Percentiles rank a stretch among this genome's conserved stretches.
These are phyloP conservation scores for Lolium multiflorum DNA, from an alignment of 176 grass and related monocot genomes.

Conservation along the genomic window DNA sequence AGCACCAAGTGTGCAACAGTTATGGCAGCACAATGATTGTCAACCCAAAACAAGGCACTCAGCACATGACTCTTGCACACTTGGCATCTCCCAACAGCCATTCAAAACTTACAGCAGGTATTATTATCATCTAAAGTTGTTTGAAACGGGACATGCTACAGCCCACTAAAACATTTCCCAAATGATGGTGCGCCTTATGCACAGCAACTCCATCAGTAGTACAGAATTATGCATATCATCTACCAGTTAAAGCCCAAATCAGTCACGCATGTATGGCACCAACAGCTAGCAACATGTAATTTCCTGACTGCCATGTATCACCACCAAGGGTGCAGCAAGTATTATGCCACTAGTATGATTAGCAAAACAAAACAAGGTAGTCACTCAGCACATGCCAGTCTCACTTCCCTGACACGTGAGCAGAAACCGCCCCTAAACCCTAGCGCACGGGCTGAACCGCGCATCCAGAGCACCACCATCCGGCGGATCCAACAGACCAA, in stretches of 20 bases:
- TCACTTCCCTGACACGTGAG: background rate
- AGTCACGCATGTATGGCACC: background rate
- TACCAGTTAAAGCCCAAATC: background rate
- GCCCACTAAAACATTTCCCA: background rate
- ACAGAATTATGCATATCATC: background rate
- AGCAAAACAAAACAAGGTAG: background rate
- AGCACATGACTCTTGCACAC: background rate
- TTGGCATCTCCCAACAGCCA: background rate
- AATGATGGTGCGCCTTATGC: background rate
- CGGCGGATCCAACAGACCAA: background rate
- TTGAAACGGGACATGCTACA: conserved; percentile 1
- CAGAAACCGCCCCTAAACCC: background rate
- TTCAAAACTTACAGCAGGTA: background rate
- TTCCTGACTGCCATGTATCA: background rate
- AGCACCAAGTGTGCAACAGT: background rate
- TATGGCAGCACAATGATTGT: background rate
- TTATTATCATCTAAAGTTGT: background rate
- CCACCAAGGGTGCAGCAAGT: background rate
- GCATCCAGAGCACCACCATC: background rate
- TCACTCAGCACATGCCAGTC: background rate
- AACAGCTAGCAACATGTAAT: background rate
- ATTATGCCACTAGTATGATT: background rate
- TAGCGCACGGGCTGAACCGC: background rate
- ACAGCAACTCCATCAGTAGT: background rate
- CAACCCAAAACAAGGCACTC: background rate